Percentiles rank a stretch among this genome's conserved stretches.
Conservation (phyloP, 2,329 filamentous ascomycete species). For the Clathrospora elynae region DNA sequence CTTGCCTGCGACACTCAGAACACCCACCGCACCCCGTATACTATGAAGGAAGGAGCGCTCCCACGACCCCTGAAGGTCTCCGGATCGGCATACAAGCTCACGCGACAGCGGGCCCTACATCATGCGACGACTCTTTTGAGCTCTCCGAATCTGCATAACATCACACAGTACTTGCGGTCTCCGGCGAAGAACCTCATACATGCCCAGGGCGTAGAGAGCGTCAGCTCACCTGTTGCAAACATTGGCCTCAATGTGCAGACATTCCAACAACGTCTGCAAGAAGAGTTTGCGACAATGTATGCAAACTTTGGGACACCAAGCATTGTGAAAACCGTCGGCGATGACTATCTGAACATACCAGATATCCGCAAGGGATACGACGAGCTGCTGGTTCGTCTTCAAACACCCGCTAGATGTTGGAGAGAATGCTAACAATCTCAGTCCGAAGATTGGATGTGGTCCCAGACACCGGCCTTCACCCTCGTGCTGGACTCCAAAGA, state of each 20-base stretch:
- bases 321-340: slow-evolving; percentile 57
- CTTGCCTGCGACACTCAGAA: slow-evolving; percentile 42
- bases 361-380: slow-evolving; percentile 66
- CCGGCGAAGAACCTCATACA: slow-evolving; percentile 77
- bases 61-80: slow-evolving; percentile 72
- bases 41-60: slow-evolving; percentile 35
- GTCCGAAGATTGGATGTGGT: slow-evolving; percentile 77
- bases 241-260: slow-evolving; percentile 62
- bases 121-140: slow-evolving; percentile 88
- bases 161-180: slow-evolving; percentile 75
- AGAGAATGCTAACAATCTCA: slow-evolving; percentile 51
- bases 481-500: slow-evolving; percentile 61
- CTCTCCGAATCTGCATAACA: slow-evolving; percentile 72
- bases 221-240: slow-evolving; percentile 83
- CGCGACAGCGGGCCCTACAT: slow-evolving; percentile 77
- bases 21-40: slow-evolving; percentile 54
- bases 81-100: slow-evolving; percentile 94
- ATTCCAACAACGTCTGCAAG: slow-evolving; percentile 55
- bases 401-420: too few relatives aligned
- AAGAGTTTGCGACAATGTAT: slow-evolving; percentile 71
- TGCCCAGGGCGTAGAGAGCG: slow-evolving; percentile 87
- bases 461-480: slow-evolving; percentile 83
- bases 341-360: slow-evolving; percentile 56
- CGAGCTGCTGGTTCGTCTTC: slow-evolving; percentile 62
- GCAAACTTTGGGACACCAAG: slow-evolving; percentile 47